A percentile compares a stretch with the other conserved stretches of the same genome.
Evolutionary conservation across 805 yeast species (phyloP).

Genomic region (Candida oleophila): DNA sequence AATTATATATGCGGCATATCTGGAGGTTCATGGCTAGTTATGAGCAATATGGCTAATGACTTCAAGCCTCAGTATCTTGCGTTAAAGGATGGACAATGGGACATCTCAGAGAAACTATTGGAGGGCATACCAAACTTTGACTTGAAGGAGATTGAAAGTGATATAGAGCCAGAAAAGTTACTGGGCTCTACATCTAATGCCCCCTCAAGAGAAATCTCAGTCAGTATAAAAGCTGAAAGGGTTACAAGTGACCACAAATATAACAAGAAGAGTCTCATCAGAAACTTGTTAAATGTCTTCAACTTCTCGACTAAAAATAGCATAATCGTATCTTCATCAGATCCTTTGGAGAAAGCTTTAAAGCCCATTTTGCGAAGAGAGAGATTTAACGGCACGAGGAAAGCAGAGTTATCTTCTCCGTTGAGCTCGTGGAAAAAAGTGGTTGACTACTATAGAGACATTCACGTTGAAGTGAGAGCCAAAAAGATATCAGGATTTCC

Average conservation of each 20-base stretch:
- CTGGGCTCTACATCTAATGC: neutral
- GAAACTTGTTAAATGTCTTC: neutral
- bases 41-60: constrained; percentile 38
- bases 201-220: no score
- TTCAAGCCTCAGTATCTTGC: constrained; percentile 19
- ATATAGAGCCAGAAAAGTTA: neutral
- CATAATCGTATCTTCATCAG: neutral
- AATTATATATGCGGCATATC: constrained; percentile 64
- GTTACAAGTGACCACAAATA: constrained; percentile 4
- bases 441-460: constrained; percentile 47
- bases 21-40: constrained; percentile 73
- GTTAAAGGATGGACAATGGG: neutral
- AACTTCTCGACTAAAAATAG: neutral
- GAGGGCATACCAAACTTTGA: constrained; percentile 60
- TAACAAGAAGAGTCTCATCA: neutral
- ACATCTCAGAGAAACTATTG: constrained; percentile 39
- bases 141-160: constrained; percentile 16
- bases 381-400: neutral
- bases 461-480: constrained; percentile 54
- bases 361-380: neutral
- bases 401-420: neutral
- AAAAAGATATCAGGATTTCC: constrained; percentile 55
- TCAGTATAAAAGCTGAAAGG: neutral
- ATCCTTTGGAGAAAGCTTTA: neutral
- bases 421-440: constrained; percentile 14